A percentile compares a stretch with the other conserved stretches of the same genome.
Conservation (phyloP, 2,329 filamentous ascomycete species). For the Penicillium glabrum region DNA sequence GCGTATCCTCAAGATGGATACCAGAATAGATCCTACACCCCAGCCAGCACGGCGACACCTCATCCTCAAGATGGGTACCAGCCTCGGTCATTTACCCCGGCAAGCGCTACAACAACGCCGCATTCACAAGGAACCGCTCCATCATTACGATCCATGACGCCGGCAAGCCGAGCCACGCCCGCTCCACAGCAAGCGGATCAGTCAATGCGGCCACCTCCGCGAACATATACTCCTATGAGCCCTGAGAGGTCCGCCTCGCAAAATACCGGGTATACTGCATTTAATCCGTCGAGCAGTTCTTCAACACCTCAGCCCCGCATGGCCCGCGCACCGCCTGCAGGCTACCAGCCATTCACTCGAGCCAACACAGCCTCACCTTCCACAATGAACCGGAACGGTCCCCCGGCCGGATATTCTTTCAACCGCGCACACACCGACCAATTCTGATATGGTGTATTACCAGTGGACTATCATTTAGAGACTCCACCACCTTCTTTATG, state of each 20-base stretch:
- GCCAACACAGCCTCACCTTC: slow-evolving; percentile 22
- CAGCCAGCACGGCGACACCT: not conserved
- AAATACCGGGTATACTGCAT: slow-evolving; percentile 21
- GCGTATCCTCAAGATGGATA: slow-evolving; percentile 1
- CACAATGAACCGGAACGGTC: slow-evolving; percentile 19
- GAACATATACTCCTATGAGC: slow-evolving; percentile 17
- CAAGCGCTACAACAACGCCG: slow-evolving; percentile 6
- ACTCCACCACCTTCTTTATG: slow-evolving; percentile 13
- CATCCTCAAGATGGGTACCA: not conserved
- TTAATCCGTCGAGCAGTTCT: slow-evolving; percentile 16
- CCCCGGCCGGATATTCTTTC: slow-evolving; percentile 23
- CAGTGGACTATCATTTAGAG: not conserved
- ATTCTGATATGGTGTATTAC: slow-evolving; percentile 7
- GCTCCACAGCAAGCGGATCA: slow-evolving; percentile 3
- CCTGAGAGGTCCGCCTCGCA: slow-evolving; percentile 9
- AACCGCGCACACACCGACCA: slow-evolving; percentile 23
- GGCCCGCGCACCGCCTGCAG: slow-evolving; percentile 8
- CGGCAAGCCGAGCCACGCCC: slow-evolving; percentile 16
- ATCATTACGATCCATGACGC: not conserved
- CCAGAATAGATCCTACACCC: slow-evolving; percentile 3
- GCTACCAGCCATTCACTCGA: slow-evolving; percentile 19
- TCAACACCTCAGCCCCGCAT: slow-evolving; percentile 9
- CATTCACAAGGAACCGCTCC: not conserved
- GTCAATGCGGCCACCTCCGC: slow-evolving; percentile 1
- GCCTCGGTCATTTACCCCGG: slow-evolving; percentile 7